phyloP scores from a whole-genome alignment of 2,329 filamentous ascomycete species.

The Aureobasidium leucospermi region DNA sequence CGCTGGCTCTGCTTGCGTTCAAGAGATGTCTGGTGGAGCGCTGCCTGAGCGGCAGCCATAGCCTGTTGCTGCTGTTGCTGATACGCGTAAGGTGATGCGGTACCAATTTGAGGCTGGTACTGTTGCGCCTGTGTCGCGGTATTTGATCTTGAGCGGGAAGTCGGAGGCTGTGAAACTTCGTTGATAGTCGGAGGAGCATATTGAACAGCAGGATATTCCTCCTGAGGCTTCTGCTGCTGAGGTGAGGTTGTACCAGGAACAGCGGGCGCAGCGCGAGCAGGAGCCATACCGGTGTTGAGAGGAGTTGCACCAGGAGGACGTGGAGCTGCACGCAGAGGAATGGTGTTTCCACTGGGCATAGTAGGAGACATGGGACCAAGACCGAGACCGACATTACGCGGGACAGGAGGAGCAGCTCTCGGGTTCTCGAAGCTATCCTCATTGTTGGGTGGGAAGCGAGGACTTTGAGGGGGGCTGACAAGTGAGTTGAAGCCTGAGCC shows the following conservation, averaged over 20 bases:
- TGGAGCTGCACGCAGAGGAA: conserved; percentile 74
- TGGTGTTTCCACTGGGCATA: conserved; percentile 10
- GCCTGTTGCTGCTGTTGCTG: conserved; percentile 79
- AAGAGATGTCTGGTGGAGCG: conserved; percentile 59
- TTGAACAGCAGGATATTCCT: conserved; percentile 34
- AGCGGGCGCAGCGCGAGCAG: conserved; percentile 4
- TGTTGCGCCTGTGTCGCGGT: conserved; percentile 21
- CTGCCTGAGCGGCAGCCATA: conserved; percentile 70
- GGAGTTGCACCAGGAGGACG: conserved; percentile 75
- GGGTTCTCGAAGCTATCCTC: conserved; percentile 97
- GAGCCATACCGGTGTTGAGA: conserved; percentile 58
- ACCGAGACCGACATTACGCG: conserved; percentile 35
- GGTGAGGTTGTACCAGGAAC: conserved; percentile 27
- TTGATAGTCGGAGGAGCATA: conserved; percentile 36
- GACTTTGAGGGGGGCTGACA: conserved; percentile 73
- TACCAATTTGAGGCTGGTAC: conserved; percentile 42
- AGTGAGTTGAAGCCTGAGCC: conserved; percentile 49
- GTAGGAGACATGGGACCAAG: conserved; percentile 38
- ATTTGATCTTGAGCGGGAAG: conserved; percentile 17
- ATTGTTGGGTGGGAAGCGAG: conserved; percentile 80
- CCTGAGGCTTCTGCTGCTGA: conserved; percentile 26
- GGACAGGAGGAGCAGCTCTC: conserved; percentile 83
- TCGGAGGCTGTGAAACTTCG: conserved; percentile 22
- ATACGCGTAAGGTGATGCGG: conserved; percentile 38
- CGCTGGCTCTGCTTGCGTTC: conserved; percentile 69